Base-by-base conservation (phyloP, 2,329 filamentous ascomycete genomes). In the Aspergillus piperis region DNA sequence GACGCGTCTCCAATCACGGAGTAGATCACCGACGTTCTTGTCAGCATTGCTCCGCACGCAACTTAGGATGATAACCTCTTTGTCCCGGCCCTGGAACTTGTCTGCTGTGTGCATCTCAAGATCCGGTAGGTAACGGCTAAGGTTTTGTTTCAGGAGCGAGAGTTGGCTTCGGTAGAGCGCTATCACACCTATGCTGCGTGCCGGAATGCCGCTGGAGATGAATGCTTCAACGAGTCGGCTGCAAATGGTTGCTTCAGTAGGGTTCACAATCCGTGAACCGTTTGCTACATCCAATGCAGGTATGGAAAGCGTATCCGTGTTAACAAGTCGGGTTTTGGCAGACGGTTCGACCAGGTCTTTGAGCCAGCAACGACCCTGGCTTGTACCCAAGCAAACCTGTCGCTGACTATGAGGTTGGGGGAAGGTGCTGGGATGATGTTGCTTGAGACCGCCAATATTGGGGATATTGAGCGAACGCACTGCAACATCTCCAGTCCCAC, bases 31-130 rank as follows among this genome's bases (percentile, higher is more conserved):
- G n/a, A 99, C 93, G 53, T 84, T 86, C 63, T 88, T 86, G 1
- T 85, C 84, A 21, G 93, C 88, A 69, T 99, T 99, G 73, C 88
- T 94, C 30, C 95, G 86, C 13, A 98, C 95, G 30, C 96, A 88
- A 58, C 87, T 91, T 8, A 99, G 84, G 13, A 99, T 86, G 0
- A 98, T 86, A 2, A 96, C 88, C 71, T 96, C 92, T 73, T 99
- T 99, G 77, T 99, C 95, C 8, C 95, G 86, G 6, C 95, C 95
- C 74, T 99, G 95, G 76, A 96, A 99, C 48, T 94, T 92, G 77
- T 99, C 95, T 3, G 95, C 93, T 0, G 95, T 98, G 76, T 99
- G 92, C 84, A 98, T 92, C 77, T 99, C 95, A 1, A 99, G 87
- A 2, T 85, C 84, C 0, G 81, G 78, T 0, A 82, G 78, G 67